phyloP scores from a whole-genome alignment of 305 asterid genomes.

The Fraxinus sp. region DNA sequence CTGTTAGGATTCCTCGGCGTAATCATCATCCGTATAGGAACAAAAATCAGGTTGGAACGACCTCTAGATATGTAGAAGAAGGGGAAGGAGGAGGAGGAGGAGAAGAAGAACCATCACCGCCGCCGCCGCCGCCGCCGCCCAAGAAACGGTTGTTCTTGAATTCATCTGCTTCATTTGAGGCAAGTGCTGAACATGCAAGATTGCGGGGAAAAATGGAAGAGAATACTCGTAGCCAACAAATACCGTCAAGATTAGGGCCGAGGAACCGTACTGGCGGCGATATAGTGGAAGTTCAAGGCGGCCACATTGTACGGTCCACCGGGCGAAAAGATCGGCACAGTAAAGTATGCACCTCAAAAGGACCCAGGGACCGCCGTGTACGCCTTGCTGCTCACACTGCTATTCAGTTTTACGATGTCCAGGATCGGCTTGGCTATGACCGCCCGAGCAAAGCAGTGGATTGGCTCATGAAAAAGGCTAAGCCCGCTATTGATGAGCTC shows the following conservation, averaged over 20 bases:
- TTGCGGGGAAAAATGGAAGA: conserved; percentile 44
- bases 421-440: conserved; percentile 90
- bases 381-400: conserved; percentile 95
- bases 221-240: background rate
- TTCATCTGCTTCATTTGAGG: conserved; percentile 30
- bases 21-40: conserved; percentile 33
- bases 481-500: conserved; percentile 78
- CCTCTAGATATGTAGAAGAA: conserved; percentile 34
- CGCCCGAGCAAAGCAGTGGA: conserved; percentile 96
- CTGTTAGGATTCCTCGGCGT: conserved; percentile 49
- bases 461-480: conserved; percentile 86
- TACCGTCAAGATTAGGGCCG: background rate
- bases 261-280: conserved; percentile 43
- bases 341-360: conserved; percentile 87
- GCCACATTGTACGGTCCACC: conserved; percentile 79
- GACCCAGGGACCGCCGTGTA: conserved; percentile 87
- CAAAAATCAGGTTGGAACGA: conserved; percentile 26
- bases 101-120: conserved; percentile 8
- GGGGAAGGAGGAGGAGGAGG: conserved; percentile 20
- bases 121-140: conserved; percentile 27
- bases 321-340: conserved; percentile 92
- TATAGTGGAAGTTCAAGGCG: conserved; percentile 85
- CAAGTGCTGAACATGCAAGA: conserved; percentile 53
- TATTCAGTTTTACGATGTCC: conserved; percentile 89
- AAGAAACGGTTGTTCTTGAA: conserved; percentile 43